Conservation (phyloP, 2,329 filamentous ascomycete genomes). For the Clonostachys solani region DNA sequence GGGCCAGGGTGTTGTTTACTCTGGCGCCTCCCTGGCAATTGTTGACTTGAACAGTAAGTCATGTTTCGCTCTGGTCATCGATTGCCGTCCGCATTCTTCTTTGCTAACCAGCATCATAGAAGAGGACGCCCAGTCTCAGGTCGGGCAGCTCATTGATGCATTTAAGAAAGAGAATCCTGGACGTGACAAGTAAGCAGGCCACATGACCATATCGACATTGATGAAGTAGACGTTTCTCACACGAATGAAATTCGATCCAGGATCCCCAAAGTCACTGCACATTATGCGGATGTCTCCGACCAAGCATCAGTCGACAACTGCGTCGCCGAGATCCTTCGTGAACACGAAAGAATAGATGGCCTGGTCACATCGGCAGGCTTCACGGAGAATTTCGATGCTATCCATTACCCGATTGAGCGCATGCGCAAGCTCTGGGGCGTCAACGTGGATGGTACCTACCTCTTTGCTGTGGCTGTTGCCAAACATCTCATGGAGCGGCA, state of each 20-base stretch:
- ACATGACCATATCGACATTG: not conserved
- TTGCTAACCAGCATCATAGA: constrained; percentile 39
- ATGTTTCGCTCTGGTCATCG: too few species aligned
- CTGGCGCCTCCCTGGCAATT: constrained; percentile 84
- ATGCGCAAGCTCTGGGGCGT: constrained; percentile 93
- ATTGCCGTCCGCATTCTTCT: too few species aligned
- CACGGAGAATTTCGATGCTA: constrained; percentile 91
- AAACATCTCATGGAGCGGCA: constrained; percentile 85
- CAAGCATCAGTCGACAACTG: constrained; percentile 73
- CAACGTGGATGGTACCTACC: constrained; percentile 88
- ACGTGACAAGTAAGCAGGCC: constrained; percentile 51
- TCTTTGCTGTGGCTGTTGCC: constrained; percentile 80
- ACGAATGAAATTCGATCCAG: constrained; percentile 26
- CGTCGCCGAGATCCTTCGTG: constrained; percentile 52
- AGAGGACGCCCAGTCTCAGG: constrained; percentile 79
- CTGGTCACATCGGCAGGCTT: constrained; percentile 96
- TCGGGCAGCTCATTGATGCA: constrained; percentile 65
- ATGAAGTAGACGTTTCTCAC: not conserved
- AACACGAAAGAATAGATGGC: constrained; percentile 81
- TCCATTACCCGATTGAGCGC: constrained; percentile 84
- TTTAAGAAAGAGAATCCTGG: constrained; percentile 80
- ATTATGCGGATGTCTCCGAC: constrained; percentile 83
- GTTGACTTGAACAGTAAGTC: constrained; percentile 85
- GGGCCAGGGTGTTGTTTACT: constrained; percentile 85
- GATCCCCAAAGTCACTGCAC: constrained; percentile 79